Conservation (phyloP, 345 rosid species). For the Jatropha curcas region DNA sequence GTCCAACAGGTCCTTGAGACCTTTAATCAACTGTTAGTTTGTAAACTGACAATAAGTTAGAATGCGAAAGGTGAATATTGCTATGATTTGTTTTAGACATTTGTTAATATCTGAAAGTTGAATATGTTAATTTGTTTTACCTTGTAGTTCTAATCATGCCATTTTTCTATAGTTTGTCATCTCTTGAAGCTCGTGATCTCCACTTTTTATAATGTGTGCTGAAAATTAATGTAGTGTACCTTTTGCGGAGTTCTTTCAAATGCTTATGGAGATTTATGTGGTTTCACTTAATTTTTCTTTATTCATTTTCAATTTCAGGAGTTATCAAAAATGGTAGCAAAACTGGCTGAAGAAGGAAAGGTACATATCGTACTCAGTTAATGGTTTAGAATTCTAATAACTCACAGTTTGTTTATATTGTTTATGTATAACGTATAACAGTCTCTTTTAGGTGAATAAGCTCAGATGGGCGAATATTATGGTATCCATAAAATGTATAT, state of each 20-base stretch:
- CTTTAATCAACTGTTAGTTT: neutral
- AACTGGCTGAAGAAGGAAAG: slow-evolving; percentile 94
- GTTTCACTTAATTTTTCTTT: neutral
- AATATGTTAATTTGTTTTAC: too few relatives aligned
- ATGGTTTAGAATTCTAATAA: neutral
- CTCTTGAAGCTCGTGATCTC: neutral
- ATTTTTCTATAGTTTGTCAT: neutral
- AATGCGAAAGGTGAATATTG: neutral
- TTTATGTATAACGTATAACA: neutral
- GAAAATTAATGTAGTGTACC: neutral
- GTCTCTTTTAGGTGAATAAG: neutral
- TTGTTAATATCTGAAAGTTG: too few relatives aligned
- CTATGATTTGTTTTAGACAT: too few relatives aligned
- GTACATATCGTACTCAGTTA: slow-evolving; percentile 35
- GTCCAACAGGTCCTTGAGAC: neutral
- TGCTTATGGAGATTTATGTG: neutral
- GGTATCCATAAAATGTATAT: neutral
- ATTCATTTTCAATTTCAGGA: slow-evolving; percentile 49
- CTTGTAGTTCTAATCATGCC: neutral
- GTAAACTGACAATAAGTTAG: neutral
- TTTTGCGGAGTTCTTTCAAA: neutral
- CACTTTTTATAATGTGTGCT: slow-evolving; percentile 7
- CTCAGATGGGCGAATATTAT: neutral
- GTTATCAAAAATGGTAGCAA: slow-evolving; percentile 80
- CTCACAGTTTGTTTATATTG: neutral